Base-by-base conservation (phyloP, 2,329 filamentous ascomycete species). In the Aaosphaeria arxii region DNA sequence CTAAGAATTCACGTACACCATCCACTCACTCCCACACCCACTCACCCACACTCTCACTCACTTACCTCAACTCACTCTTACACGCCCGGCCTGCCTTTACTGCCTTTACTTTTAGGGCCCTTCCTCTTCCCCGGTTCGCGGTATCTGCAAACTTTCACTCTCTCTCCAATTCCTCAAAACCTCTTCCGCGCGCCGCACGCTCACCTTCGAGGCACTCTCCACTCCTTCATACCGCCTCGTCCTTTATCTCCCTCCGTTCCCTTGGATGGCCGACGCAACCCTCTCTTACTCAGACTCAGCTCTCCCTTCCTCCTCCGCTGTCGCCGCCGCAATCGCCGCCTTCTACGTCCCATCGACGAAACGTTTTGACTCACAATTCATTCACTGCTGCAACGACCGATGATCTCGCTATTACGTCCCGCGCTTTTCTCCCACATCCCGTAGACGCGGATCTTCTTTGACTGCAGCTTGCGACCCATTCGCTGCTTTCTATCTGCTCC, bases 201-300 rank as follows among this genome's bases (percentile, higher is more conserved):
- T 24, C 17, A 24, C 17, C 17, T 24, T 24, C 17, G 17, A 24
- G 17, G 17, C 17, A 24, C 17, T 24, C 17, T 24, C 17, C 17
- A 24, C 17, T 24, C 17, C 17, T 24, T 24, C 17, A 24, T 24
- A 24, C 17, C 17, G 17, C 17, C 17, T 24, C 17, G 17, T 24
- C 17, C 17, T 24, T 24, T 24, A 24, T 24, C 17, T 24, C 17
- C 17, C 17, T 24, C 17, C 17, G 17, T 24, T 24, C 17, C 17
- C 17, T 24, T 68, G 61, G 51, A 69, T 69, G 66, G 65, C 58
- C 50, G 48, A 53, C 47, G 42, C 56, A 52, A 49, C 52, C 44
- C 46, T 52, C 51, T 24, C 17, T 24, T 24, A 24, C 17, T 24
- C 17, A 24, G 29, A 53, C 53, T 42, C 44, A 53, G 50, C 50